A percentile compares a stretch with the other conserved stretches of the same genome.
These are phyloP conservation scores for Suhomyces sp. DNA, from an alignment of 805 yeast genomes.

Conservation along the genomic window DNA sequence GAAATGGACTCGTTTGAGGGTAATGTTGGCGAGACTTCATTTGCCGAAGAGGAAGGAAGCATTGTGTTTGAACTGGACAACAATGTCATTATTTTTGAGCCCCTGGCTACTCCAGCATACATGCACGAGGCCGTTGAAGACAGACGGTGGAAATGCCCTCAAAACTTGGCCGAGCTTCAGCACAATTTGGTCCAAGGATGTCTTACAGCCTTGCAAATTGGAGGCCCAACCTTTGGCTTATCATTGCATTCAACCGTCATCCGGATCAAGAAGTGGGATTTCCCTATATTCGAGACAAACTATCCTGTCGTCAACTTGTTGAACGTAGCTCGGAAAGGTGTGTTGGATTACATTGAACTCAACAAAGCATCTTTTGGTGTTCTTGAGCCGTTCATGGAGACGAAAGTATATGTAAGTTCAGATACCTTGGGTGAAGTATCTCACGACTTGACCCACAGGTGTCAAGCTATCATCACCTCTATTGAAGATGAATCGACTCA, in stretches of 20 bases:
- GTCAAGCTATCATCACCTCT: constrained; percentile 71
- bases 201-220: constrained; percentile 59
- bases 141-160: constrained; percentile 49
- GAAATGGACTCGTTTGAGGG: constrained; percentile 39
- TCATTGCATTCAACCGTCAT: constrained; percentile 62
- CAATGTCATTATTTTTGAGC: constrained; percentile 41
- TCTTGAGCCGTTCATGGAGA: constrained; percentile 86
- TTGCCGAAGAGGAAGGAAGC: constrained; percentile 40
- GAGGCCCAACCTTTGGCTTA: constrained; percentile 58
- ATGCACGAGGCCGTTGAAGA: constrained; percentile 25
- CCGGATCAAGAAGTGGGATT: constrained; percentile 47
- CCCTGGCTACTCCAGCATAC: constrained; percentile 24
- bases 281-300: constrained; percentile 49
- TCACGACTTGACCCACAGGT: constrained; percentile 75
- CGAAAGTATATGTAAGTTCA: constrained; percentile 62
- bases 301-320: constrained; percentile 33
- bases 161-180: constrained; percentile 47
- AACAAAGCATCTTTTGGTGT: constrained; percentile 42
- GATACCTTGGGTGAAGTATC: constrained; percentile 78
- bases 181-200: constrained; percentile 58
- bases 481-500: constrained; percentile 61
- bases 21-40: constrained; percentile 24
- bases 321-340: constrained; percentile 41
- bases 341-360: constrained; percentile 22
- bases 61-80: constrained; percentile 44